phyloP scores from a whole-genome alignment of 192 early-diverging fungal genomes.

The Coemansia umbellata region DNA sequence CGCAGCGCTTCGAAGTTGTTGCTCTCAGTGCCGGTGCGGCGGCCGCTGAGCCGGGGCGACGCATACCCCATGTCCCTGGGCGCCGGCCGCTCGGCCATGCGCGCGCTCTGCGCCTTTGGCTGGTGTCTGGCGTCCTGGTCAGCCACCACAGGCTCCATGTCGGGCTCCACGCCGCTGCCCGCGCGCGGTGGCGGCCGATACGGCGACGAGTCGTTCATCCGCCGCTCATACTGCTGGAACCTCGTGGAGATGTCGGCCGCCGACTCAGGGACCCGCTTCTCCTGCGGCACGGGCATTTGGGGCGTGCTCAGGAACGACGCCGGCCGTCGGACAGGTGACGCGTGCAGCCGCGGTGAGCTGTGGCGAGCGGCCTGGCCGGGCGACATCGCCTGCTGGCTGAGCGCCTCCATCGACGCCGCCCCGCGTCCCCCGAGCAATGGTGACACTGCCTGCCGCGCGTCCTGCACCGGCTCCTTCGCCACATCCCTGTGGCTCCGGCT shows the following conservation, averaged over 20 bases:
- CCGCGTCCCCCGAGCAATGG: constrained; percentile 11
- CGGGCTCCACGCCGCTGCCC: too few species aligned
- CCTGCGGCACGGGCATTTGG: constrained; percentile 3
- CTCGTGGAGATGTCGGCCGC: constrained; percentile 26
- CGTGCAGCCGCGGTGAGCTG: constrained; percentile 5
- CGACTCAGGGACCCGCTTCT: constrained; percentile 17
- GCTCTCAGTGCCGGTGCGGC: not conserved
- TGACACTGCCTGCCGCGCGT: constrained; percentile 17
- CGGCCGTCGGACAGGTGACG: too few species aligned
- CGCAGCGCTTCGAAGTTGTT: constrained; percentile 29
- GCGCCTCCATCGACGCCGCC: too few species aligned
- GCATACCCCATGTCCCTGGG: too few species aligned
- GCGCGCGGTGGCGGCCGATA: constrained; percentile 29
- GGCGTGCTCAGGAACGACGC: too few species aligned
- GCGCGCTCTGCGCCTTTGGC: too few species aligned
- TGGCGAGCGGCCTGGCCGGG: too few species aligned
- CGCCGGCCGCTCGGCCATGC: not conserved
- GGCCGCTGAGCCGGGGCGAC: not conserved
- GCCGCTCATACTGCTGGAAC: constrained; percentile 39
- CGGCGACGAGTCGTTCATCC: constrained; percentile 19
- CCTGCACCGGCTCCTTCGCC: not conserved
- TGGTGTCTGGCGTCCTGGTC: too few species aligned
- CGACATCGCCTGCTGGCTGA: too few species aligned
- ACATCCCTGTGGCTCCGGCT: not conserved
- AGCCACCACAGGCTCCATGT: too few species aligned